A percentile compares a stretch with the other conserved stretches of the same genome.
phyloP scores from a whole-genome alignment of 805 yeast genomes.

The Starmera caribaea region DNA sequence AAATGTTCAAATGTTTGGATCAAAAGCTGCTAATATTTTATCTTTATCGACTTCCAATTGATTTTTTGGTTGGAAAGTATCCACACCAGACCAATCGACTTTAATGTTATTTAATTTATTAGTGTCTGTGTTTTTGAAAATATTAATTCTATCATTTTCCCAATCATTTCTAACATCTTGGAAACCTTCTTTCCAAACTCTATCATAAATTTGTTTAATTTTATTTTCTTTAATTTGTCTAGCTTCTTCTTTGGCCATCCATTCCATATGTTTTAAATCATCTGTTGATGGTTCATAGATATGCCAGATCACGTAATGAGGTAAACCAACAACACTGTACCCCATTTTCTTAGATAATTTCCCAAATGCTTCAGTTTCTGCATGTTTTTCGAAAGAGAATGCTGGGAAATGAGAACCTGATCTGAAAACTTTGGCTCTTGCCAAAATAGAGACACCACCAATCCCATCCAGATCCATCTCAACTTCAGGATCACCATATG shows the following conservation, averaged over 20 bases:
- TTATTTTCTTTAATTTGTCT: constrained; percentile 55
- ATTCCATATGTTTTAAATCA: constrained; percentile 80
- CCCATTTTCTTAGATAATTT: constrained; percentile 83
- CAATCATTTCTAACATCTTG: constrained; percentile 68
- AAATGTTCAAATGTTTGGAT: constrained; percentile 10
- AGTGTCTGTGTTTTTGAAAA: constrained; percentile 69
- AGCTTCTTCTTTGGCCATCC: constrained; percentile 82
- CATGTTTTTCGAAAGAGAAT: constrained; percentile 90
- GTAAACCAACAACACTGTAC: constrained; percentile 80
- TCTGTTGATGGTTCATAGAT: constrained; percentile 92
- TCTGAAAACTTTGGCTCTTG: constrained; percentile 82
- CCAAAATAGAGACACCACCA: constrained; percentile 91
- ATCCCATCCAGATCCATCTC: constrained; percentile 94
- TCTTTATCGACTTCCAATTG: constrained; percentile 14
- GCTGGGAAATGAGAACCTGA: constrained; percentile 96
- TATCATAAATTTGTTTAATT: constrained; percentile 54
- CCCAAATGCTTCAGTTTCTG: constrained; percentile 97
- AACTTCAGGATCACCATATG: constrained; percentile 88
- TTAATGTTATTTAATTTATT: constrained; percentile 36
- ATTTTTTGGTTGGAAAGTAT: constrained; percentile 18
- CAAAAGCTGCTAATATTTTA: constrained; percentile 20
- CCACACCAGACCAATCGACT: constrained; percentile 69
- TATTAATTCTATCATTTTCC: constrained; percentile 60
- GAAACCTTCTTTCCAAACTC: constrained; percentile 72
- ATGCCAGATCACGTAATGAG: constrained; percentile 96